Base-by-base conservation (phyloP, 2,329 filamentous ascomycete species). In the Periconia macrospinosa region DNA sequence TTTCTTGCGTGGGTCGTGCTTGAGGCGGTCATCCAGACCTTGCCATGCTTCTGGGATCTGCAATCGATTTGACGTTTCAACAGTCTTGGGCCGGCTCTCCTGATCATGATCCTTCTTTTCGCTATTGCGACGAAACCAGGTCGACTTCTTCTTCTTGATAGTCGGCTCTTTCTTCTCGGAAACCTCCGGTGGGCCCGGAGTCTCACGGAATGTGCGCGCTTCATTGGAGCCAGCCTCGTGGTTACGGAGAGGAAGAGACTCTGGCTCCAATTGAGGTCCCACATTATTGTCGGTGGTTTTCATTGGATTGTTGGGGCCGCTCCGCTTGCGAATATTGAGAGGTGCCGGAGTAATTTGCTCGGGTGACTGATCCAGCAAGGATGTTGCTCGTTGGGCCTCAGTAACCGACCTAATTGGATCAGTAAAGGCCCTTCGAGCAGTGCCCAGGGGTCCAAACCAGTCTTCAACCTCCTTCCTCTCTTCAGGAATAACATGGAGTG, bases 281-380 rank as follows among this genome's bases (percentile, higher is more conserved):
- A 27, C 35, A 11, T 44, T 46, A 9, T 63, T 57, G 17, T 62
- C 59, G 19, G 27, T 55, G 35, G 46, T 45, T 15, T 58, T 62
- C 37, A 71, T 61, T n/a, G 55, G 66, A 17, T 63, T 60, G 45
- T 67, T 69, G 14, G 69, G 65, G 23, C 70, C 71, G 41, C 68
- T 72, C 10, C 74, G 74, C 71, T 86, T 86, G 45, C 81, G 78
- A 41, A 86, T 81, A 46, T 79, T 82, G 44, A 86, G 72, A 2
- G 83, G 81, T 40, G 79, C 81, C 7, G 83, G 81, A 41, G 79
- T 81, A 8, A 83, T 73, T 20, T 75, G 76, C 3, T 72, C 76
- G 5, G 81, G 79, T 35, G 80, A 81, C 10, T 79, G 76, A 27
- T 81, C 77, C 2, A 87, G 83, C 58, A 86, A 73, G 55, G 58